Conservation (phyloP, 2,329 filamentous ascomycete species). For the Pseudogymnoascus sp. region DNA sequence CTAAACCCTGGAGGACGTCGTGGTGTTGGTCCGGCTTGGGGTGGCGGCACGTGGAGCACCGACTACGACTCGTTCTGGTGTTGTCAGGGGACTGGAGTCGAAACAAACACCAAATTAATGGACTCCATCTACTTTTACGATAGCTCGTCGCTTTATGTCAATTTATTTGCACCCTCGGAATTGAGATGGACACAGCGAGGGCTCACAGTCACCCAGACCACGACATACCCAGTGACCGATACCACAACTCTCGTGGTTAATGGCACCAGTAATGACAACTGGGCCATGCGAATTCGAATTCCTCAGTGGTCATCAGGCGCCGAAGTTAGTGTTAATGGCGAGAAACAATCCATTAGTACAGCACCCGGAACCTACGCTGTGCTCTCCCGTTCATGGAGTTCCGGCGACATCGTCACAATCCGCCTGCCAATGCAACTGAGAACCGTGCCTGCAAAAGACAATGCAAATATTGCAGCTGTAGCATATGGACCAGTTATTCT, state of each 20-base stretch:
- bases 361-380: constrained; percentile 33
- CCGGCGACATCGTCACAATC: constrained; percentile 37
- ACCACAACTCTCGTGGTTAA: constrained; percentile 33
- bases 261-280: constrained; percentile 25
- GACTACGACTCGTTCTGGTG: constrained; percentile 48
- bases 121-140: constrained; percentile 46
- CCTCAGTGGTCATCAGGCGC: constrained; percentile 39
- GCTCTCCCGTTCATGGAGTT: constrained; percentile 33
- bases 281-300: constrained; percentile 38
- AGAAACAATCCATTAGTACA: constrained; percentile 25
- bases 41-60: constrained; percentile 47
- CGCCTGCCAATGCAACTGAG: constrained; percentile 40
- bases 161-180: constrained; percentile 41
- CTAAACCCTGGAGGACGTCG: constrained; percentile 40
- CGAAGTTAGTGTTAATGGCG: constrained; percentile 36
- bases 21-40: constrained; percentile 45
- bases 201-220: constrained; percentile 38
- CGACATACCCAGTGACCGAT: constrained; percentile 36
- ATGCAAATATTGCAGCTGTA: constrained; percentile 36
- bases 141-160: constrained; percentile 38
- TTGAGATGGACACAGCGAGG: constrained; percentile 36
- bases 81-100: constrained; percentile 44
- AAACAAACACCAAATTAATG: constrained; percentile 47
- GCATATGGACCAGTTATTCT: constrained; percentile 41
- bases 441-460: constrained; percentile 40